Evolutionary conservation across 495 filamentous ascomycete species (phyloP).

Genomic region (Cenococcum geophilum): DNA sequence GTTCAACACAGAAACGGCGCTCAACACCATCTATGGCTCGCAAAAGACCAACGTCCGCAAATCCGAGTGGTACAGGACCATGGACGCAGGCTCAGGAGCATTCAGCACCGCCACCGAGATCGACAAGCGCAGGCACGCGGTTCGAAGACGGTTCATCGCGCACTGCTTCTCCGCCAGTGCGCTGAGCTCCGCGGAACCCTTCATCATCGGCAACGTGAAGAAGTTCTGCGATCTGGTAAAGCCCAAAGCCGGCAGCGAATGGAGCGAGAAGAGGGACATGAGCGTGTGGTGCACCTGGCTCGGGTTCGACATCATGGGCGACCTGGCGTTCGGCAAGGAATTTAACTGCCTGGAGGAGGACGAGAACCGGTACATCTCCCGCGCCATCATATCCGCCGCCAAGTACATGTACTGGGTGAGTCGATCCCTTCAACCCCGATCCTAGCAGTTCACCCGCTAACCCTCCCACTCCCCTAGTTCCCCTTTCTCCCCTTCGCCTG

Average conservation of each 20-base stretch:
- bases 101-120: slow-evolving; percentile 28
- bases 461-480: too few relatives aligned
- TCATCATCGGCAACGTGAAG: slow-evolving; percentile 24
- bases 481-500: slow-evolving; percentile 29
- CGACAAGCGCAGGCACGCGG: slow-evolving; percentile 24
- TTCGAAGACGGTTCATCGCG: slow-evolving; percentile 20
- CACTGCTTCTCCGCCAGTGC: slow-evolving; percentile 31
- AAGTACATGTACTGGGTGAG: slow-evolving; percentile 31
- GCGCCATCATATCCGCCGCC: slow-evolving; percentile 45
- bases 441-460: too few relatives aligned
- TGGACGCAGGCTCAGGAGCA: slow-evolving; percentile 27
- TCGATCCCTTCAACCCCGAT: too few relatives aligned
- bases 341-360: slow-evolving; percentile 30
- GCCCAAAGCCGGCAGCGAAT: slow-evolving; percentile 15
- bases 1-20: slow-evolving; percentile 28
- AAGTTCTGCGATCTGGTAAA: slow-evolving; percentile 30
- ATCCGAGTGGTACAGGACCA: slow-evolving; percentile 32
- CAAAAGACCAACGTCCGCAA: slow-evolving; percentile 37
- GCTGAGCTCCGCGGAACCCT: slow-evolving; percentile 18
- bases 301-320: slow-evolving; percentile 38
- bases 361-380: slow-evolving; percentile 33
- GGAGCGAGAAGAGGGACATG: slow-evolving; percentile 28
- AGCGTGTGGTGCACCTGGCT: slow-evolving; percentile 28
- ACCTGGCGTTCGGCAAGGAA: slow-evolving; percentile 29
- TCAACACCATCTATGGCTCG: slow-evolving; percentile 38